phyloP scores from a whole-genome alignment of 805 yeast genomes.

The Kodamaea restingae region DNA sequence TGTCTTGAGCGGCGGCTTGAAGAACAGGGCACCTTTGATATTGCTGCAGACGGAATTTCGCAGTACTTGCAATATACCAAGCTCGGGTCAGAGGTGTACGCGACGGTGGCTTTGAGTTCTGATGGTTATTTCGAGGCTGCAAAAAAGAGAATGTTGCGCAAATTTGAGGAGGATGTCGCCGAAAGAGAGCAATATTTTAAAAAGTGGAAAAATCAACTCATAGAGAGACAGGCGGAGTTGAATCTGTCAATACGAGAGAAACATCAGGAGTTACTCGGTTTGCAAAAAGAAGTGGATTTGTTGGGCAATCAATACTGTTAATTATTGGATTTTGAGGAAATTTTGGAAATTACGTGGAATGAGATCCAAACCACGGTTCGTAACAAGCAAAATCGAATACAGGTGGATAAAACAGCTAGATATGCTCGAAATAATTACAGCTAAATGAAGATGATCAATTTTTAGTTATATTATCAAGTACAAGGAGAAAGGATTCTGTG shows the following conservation, averaged over 20 bases:
- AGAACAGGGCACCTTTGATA: conserved; percentile 8
- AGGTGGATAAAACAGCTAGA: too few species aligned
- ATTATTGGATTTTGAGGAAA: not conserved
- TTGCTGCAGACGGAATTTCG: conserved; percentile 22
- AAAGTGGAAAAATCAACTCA: conserved; percentile 57
- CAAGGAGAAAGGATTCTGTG: too few species aligned
- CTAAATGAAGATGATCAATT: too few species aligned
- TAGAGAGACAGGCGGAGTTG: conserved; percentile 50
- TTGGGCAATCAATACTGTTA: not conserved
- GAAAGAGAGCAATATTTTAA: conserved; percentile 55
- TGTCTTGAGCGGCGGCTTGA: conserved; percentile 49
- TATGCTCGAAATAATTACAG: too few species aligned
- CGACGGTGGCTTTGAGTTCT: conserved; percentile 36
- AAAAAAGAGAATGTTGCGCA: conserved; percentile 41
- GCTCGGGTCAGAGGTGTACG: conserved; percentile 34
- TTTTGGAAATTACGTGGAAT: not conserved
- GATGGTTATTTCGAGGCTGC: conserved; percentile 45
- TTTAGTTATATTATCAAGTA: too few species aligned
- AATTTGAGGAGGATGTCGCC: conserved; percentile 40
- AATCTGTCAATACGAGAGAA: conserved; percentile 50
- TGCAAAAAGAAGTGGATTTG: conserved; percentile 3
- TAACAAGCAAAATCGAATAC: too few species aligned
- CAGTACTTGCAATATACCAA: conserved; percentile 37
- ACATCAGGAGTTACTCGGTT: conserved; percentile 19
- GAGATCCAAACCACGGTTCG: too few species aligned